Base-by-base conservation (phyloP, 257 asterid species). In the Craterostigma plantagineum region DNA sequence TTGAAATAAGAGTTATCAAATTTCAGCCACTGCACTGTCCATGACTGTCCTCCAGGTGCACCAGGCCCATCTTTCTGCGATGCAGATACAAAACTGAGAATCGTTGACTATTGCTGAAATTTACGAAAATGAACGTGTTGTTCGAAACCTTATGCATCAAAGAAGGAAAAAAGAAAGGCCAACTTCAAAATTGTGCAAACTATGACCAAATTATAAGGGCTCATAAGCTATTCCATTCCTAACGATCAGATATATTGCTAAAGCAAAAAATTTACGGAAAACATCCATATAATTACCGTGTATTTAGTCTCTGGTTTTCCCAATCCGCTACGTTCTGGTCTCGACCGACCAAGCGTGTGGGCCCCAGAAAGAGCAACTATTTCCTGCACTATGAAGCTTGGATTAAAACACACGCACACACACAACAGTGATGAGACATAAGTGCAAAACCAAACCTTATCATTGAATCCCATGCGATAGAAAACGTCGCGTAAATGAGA, bases 251-350 rank as follows among this genome's bases (percentile, higher is more conserved):
- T 23, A 2, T 6, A 23, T 23, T 23, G 30, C 30, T n/a, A n/a
- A n/a, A n/a, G n/a, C 30, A 23, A n/a, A n/a, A n/a, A n/a, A n/a
- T n/a, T n/a, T n/a, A n/a, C n/a, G 34, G 34, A 7, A 17, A 45
- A 49, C 47, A 27, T 44, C 44, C 14, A 6, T 54, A 48, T 46
- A 16, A 46, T 10, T 79, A 90, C 99, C 65, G 98, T 90, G 61
- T 90, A 90, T 65, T 61, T 75, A 27, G 95, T 83, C 65, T 79
- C 92, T 9, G 95, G 84, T 70, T 83, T 90, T 53, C 95, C 98
- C 94, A 92, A 90, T 47, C 98, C 98, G 71, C 98, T 90, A 16
- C 98, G 95, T 9, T 90, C 98, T 10, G 95, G 95, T 59, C 98
- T 75, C 43, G 95, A 75, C 66, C 98, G 71, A 43, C 98, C 98